Base-by-base conservation (phyloP, 768 basidiomycete genomes). In the Boletus fagicola region DNA sequence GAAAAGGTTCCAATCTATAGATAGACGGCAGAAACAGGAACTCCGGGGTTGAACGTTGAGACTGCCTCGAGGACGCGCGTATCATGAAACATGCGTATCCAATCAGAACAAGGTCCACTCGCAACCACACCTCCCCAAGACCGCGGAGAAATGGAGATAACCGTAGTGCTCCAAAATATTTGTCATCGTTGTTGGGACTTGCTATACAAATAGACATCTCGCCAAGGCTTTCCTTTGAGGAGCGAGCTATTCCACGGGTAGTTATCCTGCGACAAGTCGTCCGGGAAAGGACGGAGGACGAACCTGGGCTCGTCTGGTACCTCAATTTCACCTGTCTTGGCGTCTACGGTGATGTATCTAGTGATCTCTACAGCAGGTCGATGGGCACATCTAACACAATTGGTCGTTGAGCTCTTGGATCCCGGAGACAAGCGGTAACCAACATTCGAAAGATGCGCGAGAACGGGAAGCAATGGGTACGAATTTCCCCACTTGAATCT, bases 391-490 rank as follows among this genome's bases (percentile, higher is more conserved):
- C 92, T 93, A 62, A 55, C 24, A 20, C 42, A 42, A 45, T 38
- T 10, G 15, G 22, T 28, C 45, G 56, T 40, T 65, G 43, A 66
- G 58, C 31, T 26, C 20, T 49, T 18, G 35, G 38, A 36, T 20
- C 15, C 31, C 11, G 10, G 62, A 65, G 30, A 42, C 16, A 45
- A 53, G 39, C 26, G 42, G 26, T 10, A 9, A 71, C 84, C 72
- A 65, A 89, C 91, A 90, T 74, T 69, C 78, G 77, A 64, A 94
- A 89, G 28, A 93, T 77, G 16, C 92, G 83, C 30, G 87, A 82
- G 45, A 94, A 72, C 7, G 90, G 92, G 67, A 82, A 84, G 68
- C 91, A 94, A 38, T 83, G 79, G 46, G 83, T 61, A 9, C 69
- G 63, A 26, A 57, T 35, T 49, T 58, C 62, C n/a, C 72, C 71